A percentile compares a stretch with the other conserved stretches of the same genome.
phyloP scores from a whole-genome alignment of 2,329 filamentous ascomycete genomes.

The Venturia carpophila region DNA sequence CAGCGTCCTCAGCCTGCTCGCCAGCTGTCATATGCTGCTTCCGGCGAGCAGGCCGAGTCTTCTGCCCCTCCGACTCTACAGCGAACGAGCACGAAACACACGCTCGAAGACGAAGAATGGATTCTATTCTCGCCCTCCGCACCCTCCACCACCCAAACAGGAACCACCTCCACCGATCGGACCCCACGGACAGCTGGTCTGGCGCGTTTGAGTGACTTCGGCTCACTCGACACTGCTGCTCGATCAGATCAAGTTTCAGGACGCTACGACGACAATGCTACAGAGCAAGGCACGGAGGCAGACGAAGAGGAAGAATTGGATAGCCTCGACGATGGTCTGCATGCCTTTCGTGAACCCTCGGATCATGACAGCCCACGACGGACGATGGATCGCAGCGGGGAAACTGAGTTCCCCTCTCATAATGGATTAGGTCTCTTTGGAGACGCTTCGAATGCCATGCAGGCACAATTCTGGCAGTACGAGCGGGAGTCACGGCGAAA shows the following conservation, averaged over 20 bases:
- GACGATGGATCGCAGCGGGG: conserved; percentile 47
- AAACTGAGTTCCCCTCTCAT: conserved; percentile 76
- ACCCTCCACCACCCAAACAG: conserved; percentile 42
- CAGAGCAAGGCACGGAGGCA: conserved; percentile 35
- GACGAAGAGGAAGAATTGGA: conserved; percentile 71
- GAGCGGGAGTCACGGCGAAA: conserved; percentile 65
- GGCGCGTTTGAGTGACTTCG: conserved; percentile 72
- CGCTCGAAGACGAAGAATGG: conserved; percentile 73
- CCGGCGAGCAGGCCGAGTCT: conserved; percentile 12
- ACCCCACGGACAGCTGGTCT: conserved; percentile 60
- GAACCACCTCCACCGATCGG: conserved; percentile 54
- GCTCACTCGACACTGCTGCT: conserved; percentile 63
- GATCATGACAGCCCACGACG: conserved; percentile 35
- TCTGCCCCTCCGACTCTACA: conserved; percentile 13
- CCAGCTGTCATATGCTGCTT: conserved; percentile 12
- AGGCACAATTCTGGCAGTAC: conserved; percentile 83
- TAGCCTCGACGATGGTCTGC: conserved; percentile 83
- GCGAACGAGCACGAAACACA: conserved; percentile 29
- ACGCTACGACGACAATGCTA: conserved; percentile 32
- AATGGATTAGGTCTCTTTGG: conserved; percentile 82
- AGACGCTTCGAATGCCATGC: conserved; percentile 44
- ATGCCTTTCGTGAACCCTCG: conserved; percentile 68
- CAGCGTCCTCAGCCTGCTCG: conserved; percentile 16
- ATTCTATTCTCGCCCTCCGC: conserved; percentile 70
- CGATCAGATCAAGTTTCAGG: conserved; percentile 45